Evolutionary conservation across 202 grass and related monocot species (phyloP).

Genomic region (Panicum virgatum): DNA sequence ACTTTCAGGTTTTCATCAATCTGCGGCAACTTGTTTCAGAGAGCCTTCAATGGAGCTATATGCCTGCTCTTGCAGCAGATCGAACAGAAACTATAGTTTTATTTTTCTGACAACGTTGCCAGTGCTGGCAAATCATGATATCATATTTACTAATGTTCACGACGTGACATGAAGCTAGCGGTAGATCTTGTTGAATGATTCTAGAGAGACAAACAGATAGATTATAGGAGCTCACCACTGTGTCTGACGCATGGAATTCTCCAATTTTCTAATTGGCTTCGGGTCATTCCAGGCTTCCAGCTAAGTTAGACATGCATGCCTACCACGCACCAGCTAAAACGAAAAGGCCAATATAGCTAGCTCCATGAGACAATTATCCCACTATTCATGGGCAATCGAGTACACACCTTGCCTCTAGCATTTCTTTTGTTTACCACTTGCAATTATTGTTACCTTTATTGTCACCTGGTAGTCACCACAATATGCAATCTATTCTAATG

Average conservation of each 20-base stretch:
- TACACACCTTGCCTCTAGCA: not conserved
- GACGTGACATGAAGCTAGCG: not conserved
- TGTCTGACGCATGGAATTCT: not conserved
- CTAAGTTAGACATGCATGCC: conserved; percentile 1
- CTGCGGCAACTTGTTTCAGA: not conserved
- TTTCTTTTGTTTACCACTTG: not conserved
- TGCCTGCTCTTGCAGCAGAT: not conserved
- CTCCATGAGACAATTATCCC: conserved; percentile 31
- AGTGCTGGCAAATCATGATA: not conserved
- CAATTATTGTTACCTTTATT: not conserved
- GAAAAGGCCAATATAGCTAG: conserved; percentile 11
- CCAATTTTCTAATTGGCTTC: not conserved
- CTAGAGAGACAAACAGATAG: not conserved
- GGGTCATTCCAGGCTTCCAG: not conserved
- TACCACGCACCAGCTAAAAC: conserved; percentile 25
- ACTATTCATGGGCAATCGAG: not conserved
- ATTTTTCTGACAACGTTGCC: not conserved
- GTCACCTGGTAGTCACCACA: not conserved
- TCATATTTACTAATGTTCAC: not conserved
- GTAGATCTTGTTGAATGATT: not conserved
- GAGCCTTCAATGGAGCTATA: not conserved
- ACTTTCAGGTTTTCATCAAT: not conserved
- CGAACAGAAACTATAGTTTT: not conserved
- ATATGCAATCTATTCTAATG: not conserved
- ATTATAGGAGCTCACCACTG: not conserved